phyloP scores from a whole-genome alignment of 495 filamentous ascomycete genomes.

The Hypoxylon perforatum region DNA sequence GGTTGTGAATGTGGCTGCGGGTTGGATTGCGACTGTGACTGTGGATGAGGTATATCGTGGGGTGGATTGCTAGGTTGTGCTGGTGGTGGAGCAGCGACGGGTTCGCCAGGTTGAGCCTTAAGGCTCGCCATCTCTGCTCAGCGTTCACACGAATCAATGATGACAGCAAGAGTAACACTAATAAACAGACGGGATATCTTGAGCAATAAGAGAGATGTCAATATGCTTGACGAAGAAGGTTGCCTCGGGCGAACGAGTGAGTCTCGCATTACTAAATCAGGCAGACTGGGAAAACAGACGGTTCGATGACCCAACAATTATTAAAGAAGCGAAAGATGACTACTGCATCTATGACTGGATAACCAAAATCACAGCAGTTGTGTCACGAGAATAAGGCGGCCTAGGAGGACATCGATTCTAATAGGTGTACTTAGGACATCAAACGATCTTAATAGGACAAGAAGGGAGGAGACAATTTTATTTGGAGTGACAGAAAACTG shows the following conservation, averaged over 20 bases:
- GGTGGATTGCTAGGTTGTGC: neutral
- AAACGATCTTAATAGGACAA: slow-evolving; percentile 2
- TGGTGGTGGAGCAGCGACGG: slow-evolving; percentile 18
- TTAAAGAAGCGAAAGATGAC: slow-evolving; percentile 18
- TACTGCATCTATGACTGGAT: slow-evolving; percentile 31
- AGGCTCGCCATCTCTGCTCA: slow-evolving; percentile 40
- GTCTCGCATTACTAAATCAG: slow-evolving; percentile 29
- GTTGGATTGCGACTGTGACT: slow-evolving; percentile 10
- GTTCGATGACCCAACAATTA: slow-evolving; percentile 21
- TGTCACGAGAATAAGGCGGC: slow-evolving; percentile 38
- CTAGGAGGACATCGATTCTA: slow-evolving; percentile 23
- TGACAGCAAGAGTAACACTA: neutral
- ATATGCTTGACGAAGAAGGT: slow-evolving; percentile 12
- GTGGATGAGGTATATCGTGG: slow-evolving; percentile 1
- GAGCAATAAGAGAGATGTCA: slow-evolving; percentile 7
- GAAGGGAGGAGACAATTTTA: slow-evolving; percentile 19
- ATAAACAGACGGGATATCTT: slow-evolving; percentile 13
- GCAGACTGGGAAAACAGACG: slow-evolving; percentile 11
- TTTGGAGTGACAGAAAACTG: slow-evolving; percentile 14
- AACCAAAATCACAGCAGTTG: slow-evolving; percentile 34
- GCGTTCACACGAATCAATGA: slow-evolving; percentile 6
- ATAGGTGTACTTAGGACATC: slow-evolving; percentile 14
- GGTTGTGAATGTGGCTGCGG: slow-evolving; percentile 11
- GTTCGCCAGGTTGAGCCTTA: slow-evolving; percentile 28
- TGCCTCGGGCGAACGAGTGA: slow-evolving; percentile 13